Base-by-base conservation (phyloP, 768 basidiomycete genomes). In the Lactifluus piperatus region DNA sequence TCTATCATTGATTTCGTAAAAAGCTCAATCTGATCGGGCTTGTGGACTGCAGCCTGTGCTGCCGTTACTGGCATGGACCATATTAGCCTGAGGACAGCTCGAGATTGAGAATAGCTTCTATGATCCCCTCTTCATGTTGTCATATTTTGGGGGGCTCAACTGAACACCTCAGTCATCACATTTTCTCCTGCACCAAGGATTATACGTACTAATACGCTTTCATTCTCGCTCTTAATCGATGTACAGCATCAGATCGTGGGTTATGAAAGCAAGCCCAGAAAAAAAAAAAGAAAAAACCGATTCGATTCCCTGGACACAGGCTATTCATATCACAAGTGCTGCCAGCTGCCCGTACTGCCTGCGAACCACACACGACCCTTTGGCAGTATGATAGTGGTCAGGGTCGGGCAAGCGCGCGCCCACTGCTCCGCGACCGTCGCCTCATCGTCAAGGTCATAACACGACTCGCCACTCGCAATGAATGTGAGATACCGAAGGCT, bases 341-440 rank as follows among this genome's bases (percentile, higher is more conserved):
- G 51, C 57, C 57, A 58, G 29, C 37, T 62, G 52, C 45, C 68
- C 62, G 47, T 64, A 57, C 49, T 66, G 55, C 60, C 64, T 54
- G 63, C 58, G 53, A 83, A 84, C 85, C 85, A 86, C 8, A 85
- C 78, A 53, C 77, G 70, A 2, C 85, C 85, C 58, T 76, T 75
- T 0, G 85, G 83, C 0, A 86, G 70, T 16, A 86, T 84, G 54
- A 86, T 81, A 0, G 85, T 85, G 57, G 74, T 74, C 30, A 86
- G 72, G 0, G 83, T 82, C 4, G 82, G 80, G 68, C 84, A 86
- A 26, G 77, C 77, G 22, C 68, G 63, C 55, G 80, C 79, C 84
- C 84, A 86, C 46, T 70, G 65, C 47, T 70, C 70, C n/a, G 80
- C 84, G 11, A 85, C 76, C 60, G 71, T 69, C 16, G 72, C 71